phyloP scores from a whole-genome alignment of 108 stramenopile species.

The Pseudonitzschia pungens region DNA sequence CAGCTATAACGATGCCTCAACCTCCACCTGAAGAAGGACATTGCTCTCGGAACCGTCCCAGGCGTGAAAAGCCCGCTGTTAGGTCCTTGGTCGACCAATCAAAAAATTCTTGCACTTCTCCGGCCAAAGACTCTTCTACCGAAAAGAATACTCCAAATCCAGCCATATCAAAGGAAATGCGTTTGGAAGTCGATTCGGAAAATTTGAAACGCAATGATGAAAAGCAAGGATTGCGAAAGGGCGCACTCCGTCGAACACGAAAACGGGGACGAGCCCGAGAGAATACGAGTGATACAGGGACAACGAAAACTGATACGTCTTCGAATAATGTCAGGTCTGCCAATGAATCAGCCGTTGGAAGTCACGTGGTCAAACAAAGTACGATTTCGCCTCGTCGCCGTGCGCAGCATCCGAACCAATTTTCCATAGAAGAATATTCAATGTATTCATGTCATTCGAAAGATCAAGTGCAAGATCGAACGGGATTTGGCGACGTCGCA shows the following conservation, averaged over 20 bases:
- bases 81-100: background rate
- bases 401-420: slow-evolving; percentile 4
- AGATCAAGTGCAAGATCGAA: background rate
- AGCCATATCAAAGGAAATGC: background rate
- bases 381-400: background rate
- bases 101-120: background rate
- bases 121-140: background rate
- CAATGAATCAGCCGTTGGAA: background rate
- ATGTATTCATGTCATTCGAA: background rate
- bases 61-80: too few relatives aligned
- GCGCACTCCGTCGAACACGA: background rate
- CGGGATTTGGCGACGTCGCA: background rate
- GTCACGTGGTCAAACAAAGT: background rate
- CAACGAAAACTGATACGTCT: background rate
- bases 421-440: slow-evolving; percentile 11
- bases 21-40: background rate
- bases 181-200: background rate
- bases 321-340: background rate
- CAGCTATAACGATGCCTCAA: background rate
- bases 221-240: background rate
- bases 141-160: background rate
- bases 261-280: background rate
- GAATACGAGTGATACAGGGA: background rate
- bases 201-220: background rate
- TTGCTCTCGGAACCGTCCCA: too few relatives aligned